Evolutionary conservation across 768 basidiomycete species (phyloP), one percentile per base, ranked within the genome.

Genomic region (Harrya chromipes): DNA sequence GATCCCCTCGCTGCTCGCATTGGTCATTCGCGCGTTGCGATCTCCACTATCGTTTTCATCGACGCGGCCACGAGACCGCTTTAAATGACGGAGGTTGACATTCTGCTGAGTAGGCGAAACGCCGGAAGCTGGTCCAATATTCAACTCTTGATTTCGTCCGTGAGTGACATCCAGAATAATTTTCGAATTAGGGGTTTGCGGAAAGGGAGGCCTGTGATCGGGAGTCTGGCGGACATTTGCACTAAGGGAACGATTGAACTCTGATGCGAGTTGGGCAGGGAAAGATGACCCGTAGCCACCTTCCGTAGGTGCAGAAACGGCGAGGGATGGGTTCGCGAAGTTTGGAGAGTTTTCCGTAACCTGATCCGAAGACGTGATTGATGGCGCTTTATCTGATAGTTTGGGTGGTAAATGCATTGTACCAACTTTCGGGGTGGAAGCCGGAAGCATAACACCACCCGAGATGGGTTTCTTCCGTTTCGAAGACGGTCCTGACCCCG

Each of bases 21-120:
- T 51, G 10, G 24, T 17, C 35, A 16, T 53, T 13, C 58, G 62
- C 19, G 52, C 66, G 40, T 63, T 69, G 33, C 67, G 61, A 34
- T 68, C 63, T 14, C 63, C 66, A 29, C 55, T 40, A 19, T 60
- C 58, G 23, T 47, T 67, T 44, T 61, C 62, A 41, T 67, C 65
- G n/a, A 54, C 36, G 21, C 55, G 63, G 19, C 55, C 42, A 16
- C 63, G 66, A 38, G 52, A 52, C 17, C 51, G 56, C 26, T 62
- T 69, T 42, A 67, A 46, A 48, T 67, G 66, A 35, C 66, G 68
- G 31, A 67, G 64, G 46, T 67, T 67, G 1, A 61, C 63, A 4
- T 53, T 65, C 36, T 40, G 59, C 23, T 68, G 61, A 24, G 63
- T 46, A 4, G 65, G 63, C 4, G 66, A 69, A 9, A 61, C 41